Evolutionary conservation across 768 basidiomycete species (phyloP).

Genomic region (Lactarius hatsudake): DNA sequence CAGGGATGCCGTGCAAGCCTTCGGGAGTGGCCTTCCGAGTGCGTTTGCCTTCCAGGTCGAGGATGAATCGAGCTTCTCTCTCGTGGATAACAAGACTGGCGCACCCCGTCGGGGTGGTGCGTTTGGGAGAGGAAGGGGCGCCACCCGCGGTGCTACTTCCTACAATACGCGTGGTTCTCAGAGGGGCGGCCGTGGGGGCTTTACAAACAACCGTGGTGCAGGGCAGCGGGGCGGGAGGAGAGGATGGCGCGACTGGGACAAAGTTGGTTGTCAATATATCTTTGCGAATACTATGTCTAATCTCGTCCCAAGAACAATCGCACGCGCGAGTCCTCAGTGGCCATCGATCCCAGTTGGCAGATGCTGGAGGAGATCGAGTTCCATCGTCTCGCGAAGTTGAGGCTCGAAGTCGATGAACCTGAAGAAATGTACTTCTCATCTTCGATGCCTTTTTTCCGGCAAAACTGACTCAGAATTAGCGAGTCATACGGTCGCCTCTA

Average conservation of each 20-base stretch:
- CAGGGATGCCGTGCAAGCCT: conserved; percentile 78
- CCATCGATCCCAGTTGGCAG: conserved; percentile 89
- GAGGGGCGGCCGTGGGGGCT: conserved; percentile 42
- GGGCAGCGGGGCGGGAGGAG: conserved; percentile 57
- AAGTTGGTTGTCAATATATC: conserved; percentile 45
- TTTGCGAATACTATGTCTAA: not conserved
- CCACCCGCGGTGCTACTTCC: conserved; percentile 37
- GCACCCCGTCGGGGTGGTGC: conserved; percentile 67
- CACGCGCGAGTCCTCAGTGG: conserved; percentile 88
- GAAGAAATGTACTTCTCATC: conserved; percentile 72
- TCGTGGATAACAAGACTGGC: conserved; percentile 86
- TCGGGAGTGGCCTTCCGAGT: conserved; percentile 85
- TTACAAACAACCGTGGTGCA: conserved; percentile 43
- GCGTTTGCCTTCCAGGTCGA: conserved; percentile 97
- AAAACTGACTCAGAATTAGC: conserved; percentile 39
- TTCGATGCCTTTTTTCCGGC: not conserved
- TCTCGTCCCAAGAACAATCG: conserved; percentile 58
- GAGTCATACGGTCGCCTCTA: conserved; percentile 87
- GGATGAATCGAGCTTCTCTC: conserved; percentile 94
- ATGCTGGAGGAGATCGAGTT: conserved; percentile 98
- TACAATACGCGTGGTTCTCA: conserved; percentile 44
- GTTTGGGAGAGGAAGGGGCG: conserved; percentile 53
- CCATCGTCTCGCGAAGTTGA: conserved; percentile 83
- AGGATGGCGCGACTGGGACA: conserved; percentile 95
- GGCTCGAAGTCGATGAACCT: conserved; percentile 90